A percentile compares a stretch with the other conserved stretches of the same genome.
These are phyloP conservation scores for Saturnispora dispora DNA, from an alignment of 805 yeast species.

Conservation along the genomic window DNA sequence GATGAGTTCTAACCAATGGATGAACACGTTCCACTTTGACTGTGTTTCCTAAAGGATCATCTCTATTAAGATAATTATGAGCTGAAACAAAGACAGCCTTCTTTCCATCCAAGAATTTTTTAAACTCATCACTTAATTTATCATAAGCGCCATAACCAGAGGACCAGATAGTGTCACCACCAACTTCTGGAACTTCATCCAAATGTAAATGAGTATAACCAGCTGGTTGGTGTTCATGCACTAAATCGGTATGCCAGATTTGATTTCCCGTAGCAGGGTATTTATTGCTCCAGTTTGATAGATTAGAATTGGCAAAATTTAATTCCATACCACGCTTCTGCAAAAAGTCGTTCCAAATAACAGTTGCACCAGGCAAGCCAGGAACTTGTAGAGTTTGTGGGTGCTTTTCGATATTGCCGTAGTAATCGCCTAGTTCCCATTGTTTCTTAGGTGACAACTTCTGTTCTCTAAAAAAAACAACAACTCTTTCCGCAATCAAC, in stretches of 20 bases:
- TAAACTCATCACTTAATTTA: too few relatives aligned
- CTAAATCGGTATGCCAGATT: conserved; percentile 41
- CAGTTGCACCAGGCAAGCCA: too few relatives aligned
- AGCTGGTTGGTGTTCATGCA: conserved; percentile 48
- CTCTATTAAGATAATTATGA: conserved; percentile 30
- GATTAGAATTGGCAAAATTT: conserved; percentile 14
- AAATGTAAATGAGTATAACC: conserved; percentile 45
- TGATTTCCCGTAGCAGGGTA: conserved; percentile 16
- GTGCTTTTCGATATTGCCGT: conserved; percentile 36
- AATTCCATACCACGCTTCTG: conserved; percentile 17
- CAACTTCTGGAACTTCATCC: conserved; percentile 40
- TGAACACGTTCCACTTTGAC: conserved; percentile 31
- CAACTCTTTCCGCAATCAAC: conserved; percentile 38
- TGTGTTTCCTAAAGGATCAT: conserved; percentile 37
- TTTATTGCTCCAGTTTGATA: conserved; percentile 13
- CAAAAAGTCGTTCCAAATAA: conserved; percentile 21
- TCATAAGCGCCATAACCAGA: conserved; percentile 48
- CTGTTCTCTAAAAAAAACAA: conserved; percentile 42
- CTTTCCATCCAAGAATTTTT: too few relatives aligned
- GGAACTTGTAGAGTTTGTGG: conserved; percentile 29
- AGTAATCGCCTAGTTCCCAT: conserved; percentile 28
- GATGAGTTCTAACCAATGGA: background rate
- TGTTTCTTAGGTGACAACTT: conserved; percentile 32
- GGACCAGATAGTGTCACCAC: conserved; percentile 48
- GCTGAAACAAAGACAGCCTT: conserved; percentile 28